Evolutionary conservation across 129 eudicot genomes (phyloP), one percentile per base, ranked within the genome.

Genomic region (Tagetes erecta): DNA sequence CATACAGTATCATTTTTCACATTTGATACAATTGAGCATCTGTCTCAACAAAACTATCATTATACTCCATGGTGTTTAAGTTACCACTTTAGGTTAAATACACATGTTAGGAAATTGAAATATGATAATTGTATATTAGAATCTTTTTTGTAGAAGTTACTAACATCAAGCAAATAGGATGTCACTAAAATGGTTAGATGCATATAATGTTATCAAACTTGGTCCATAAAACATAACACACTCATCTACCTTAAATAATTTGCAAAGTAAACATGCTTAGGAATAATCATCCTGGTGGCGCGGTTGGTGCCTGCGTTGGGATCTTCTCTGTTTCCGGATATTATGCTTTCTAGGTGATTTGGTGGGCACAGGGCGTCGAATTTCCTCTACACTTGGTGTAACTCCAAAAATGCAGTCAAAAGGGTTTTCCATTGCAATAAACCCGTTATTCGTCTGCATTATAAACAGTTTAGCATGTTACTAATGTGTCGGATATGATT

Each of bases 341-440:
- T 52, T 73, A 34, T 78, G 84, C 75, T 76, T 83, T 74, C 40
- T 84, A 11, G 89, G 62, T 37, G 81, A 64, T 45, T 64, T 59
- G 51, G 89, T 66, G 0, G 85, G 20, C 11, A 57, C 83, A 39
- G 83, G 77, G 13, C 74, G 68, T 38, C 66, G 80, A 58, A 64
- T 81, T 68, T 84, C 86, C 65, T 85, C 89, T 2, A 74, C 74
- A 47, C 68, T 70, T 39, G 52, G 79, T 41, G 97, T 71, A 20
- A 41, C 3, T 67, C 94, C 96, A 70, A 92, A 89, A 60, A 92
- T 50, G 64, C 72, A 78, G 68, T 89, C 94, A 4, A 92, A 84
- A 55, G 97, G 97, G 76, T 87, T 80, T 52, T 70, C 90, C 76
- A 73, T 73, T 49, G 82, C 67, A 67, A 65, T 76, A 46, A 77